Evolutionary conservation across 2,329 filamentous ascomycete genomes (phyloP), one percentile per base, ranked within the genome.

Genomic region (Ampelomyces quisqualis): DNA sequence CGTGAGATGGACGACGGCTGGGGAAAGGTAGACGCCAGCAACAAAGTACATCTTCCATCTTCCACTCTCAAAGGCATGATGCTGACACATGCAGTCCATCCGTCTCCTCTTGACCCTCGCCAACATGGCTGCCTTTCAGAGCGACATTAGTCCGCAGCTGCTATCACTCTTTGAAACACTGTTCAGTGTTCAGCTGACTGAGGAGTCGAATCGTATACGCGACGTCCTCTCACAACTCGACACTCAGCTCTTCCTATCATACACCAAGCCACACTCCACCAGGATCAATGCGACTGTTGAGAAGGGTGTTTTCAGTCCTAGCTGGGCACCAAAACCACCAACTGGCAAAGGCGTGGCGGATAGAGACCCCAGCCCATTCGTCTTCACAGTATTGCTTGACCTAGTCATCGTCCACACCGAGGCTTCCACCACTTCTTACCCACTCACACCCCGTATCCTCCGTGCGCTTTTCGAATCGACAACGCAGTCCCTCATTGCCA

Each of bases 141-240:
- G 82, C 17, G 84, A 93, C 48, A 80, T 91, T 21, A 87, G 97
- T 2, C 91, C 91, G 1, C 84, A 84, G 54, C 79, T 98, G n/a
- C 88, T 95, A 63, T 81, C 86, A 4, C 86, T 93, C 61, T 98
- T 97, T 60, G 93, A 98, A 65, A 90, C 88, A 34, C 82, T 88
- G 40, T 98, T 98, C 70, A 90, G 88, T 1, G 88, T 97, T 49
- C 94, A 94, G 62, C 79, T 98, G 45, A 94, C 90, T 1, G 91
- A 96, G 49, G 93, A 98, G 70, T 85, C 85, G 40, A 91, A 91
- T 67, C 93, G 88, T 0, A 91, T 98, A 62, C 84, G 85, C 40
- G 90, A 97, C 60, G 89, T 95, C 3, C 82, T 97, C 9, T 79
- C 80, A 11, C 90, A 97, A 65, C 96, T 98, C 51, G 90, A 97